phyloP scores from a whole-genome alignment of 768 basidiomycete genomes.

The Dioszegia crocea region DNA sequence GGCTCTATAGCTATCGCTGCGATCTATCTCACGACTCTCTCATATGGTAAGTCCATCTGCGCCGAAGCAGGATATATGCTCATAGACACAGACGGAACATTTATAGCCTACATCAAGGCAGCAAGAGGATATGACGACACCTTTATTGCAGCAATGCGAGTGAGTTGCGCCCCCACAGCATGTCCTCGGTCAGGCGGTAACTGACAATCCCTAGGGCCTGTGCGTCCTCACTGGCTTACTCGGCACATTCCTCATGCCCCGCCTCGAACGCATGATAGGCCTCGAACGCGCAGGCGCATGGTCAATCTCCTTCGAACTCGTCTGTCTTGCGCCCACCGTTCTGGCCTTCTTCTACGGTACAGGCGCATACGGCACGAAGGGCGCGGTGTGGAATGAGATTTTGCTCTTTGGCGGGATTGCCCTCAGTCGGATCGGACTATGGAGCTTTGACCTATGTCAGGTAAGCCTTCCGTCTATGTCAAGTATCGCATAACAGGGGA shows the following conservation, averaged over 20 bases:
- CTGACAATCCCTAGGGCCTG: conserved; percentile 20
- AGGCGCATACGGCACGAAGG: conserved; percentile 30
- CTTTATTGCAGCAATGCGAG: conserved; percentile 43
- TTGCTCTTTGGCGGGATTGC: conserved; percentile 40
- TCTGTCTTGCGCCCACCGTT: conserved; percentile 37
- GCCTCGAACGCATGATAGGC: conserved; percentile 34
- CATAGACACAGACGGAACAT: conserved; percentile 37
- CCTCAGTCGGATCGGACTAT: conserved; percentile 44
- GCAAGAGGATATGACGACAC: conserved; percentile 40
- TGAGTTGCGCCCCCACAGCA: too few relatives aligned
- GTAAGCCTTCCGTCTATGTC: conserved; percentile 16
- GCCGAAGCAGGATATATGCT: neutral
- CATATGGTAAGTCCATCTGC: conserved; percentile 29
- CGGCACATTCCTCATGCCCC: conserved; percentile 47
- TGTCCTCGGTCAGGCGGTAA: neutral
- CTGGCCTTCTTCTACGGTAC: conserved; percentile 43
- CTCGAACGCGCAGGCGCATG: conserved; percentile 47
- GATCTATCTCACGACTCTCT: conserved; percentile 44
- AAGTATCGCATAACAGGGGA: too few relatives aligned
- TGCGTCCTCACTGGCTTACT: conserved; percentile 42
- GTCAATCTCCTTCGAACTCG: conserved; percentile 46
- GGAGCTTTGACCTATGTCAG: conserved; percentile 48
- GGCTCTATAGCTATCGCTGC: conserved; percentile 39
- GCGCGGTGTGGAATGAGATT: conserved; percentile 28
- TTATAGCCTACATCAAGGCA: conserved; percentile 48